Conservation (phyloP, 768 basidiomycete genomes). For the Pholiota microspora region DNA sequence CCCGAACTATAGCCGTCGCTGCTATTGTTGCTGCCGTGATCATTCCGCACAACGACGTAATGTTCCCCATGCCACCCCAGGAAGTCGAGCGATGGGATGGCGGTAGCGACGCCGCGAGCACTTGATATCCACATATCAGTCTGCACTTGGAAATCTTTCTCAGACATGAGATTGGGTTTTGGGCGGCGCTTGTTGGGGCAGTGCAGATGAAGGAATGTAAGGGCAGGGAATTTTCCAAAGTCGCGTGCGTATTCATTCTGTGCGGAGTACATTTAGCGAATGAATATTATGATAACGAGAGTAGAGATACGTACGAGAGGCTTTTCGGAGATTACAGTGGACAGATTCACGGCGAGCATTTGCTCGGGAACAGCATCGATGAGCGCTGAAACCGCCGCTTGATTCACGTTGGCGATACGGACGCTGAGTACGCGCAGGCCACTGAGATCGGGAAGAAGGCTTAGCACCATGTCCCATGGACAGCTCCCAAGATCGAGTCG, state of each 20-base stretch:
- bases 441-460: constrained; percentile 48
- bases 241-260: constrained; percentile 53
- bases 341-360: constrained; percentile 55
- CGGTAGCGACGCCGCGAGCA: constrained; percentile 48
- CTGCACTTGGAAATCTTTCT: constrained; percentile 57
- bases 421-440: constrained; percentile 58
- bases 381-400: constrained; percentile 34
- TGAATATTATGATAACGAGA: neutral
- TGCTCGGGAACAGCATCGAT: constrained; percentile 39
- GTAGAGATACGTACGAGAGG: constrained; percentile 38
- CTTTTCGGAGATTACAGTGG: constrained; percentile 47
- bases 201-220: constrained; percentile 62
- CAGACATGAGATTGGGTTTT: constrained; percentile 54
- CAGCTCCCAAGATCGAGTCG: constrained; percentile 63
- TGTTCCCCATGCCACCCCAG: constrained; percentile 75
- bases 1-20: constrained; percentile 28
- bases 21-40: neutral
- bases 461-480: constrained; percentile 59
- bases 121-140: constrained; percentile 53
- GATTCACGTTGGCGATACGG: constrained; percentile 48
- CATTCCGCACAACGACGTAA: constrained; percentile 55
- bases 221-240: constrained; percentile 46
- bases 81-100: constrained; percentile 56
- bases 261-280: neutral
- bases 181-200: constrained; percentile 45